Evolutionary conservation across 192 early-diverging fungal genomes (phyloP).

Genomic region (Coemansia sp.): DNA sequence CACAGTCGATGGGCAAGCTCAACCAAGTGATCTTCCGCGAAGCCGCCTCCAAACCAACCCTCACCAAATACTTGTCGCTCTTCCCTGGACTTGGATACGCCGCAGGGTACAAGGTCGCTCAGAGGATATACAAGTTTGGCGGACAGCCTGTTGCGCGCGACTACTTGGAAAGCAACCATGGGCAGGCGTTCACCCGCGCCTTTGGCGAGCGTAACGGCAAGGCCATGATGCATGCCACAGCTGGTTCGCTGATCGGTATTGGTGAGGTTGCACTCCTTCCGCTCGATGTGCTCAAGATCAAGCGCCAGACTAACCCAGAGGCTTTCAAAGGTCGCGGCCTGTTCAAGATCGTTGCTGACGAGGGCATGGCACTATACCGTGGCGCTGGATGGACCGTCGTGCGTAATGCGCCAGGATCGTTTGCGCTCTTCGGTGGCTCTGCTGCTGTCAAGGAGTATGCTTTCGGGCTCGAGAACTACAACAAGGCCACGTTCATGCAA

Average conservation of each 20-base stretch:
- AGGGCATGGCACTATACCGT: slow-evolving; percentile 91
- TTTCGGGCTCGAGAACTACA: slow-evolving; percentile 87
- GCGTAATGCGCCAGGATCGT: slow-evolving; percentile 97
- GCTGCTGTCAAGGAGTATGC: slow-evolving; percentile 93
- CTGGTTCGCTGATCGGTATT: slow-evolving; percentile 94
- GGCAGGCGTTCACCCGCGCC: slow-evolving; percentile 65
- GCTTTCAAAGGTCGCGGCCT: slow-evolving; percentile 80
- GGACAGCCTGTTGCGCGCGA: slow-evolving; percentile 97
- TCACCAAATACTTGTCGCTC: slow-evolving; percentile 87
- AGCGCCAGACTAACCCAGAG: slow-evolving; percentile 92
- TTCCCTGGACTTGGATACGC: slow-evolving; percentile 98
- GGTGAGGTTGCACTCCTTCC: slow-evolving; percentile 97
- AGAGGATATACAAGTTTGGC: slow-evolving; percentile 98
- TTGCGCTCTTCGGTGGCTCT: slow-evolving; percentile 93
- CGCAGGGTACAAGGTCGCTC: slow-evolving; percentile 96
- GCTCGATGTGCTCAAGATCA: slow-evolving; percentile 98
- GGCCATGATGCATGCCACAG: slow-evolving; percentile 97
- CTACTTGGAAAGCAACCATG: slow-evolving; percentile 83
- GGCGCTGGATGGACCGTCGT: slow-evolving; percentile 96
- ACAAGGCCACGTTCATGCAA: slow-evolving; percentile 97
- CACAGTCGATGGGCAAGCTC: slow-evolving; percentile 66
- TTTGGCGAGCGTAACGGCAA: slow-evolving; percentile 96
- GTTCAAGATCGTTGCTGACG: slow-evolving; percentile 77
- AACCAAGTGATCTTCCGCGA: slow-evolving; percentile 93
- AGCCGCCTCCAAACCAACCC: slow-evolving; percentile 67